Evolutionary conservation across 2,329 filamentous ascomycete genomes (phyloP), one percentile per base, ranked within the genome.

Genomic region (Colletotrichum shisoi): DNA sequence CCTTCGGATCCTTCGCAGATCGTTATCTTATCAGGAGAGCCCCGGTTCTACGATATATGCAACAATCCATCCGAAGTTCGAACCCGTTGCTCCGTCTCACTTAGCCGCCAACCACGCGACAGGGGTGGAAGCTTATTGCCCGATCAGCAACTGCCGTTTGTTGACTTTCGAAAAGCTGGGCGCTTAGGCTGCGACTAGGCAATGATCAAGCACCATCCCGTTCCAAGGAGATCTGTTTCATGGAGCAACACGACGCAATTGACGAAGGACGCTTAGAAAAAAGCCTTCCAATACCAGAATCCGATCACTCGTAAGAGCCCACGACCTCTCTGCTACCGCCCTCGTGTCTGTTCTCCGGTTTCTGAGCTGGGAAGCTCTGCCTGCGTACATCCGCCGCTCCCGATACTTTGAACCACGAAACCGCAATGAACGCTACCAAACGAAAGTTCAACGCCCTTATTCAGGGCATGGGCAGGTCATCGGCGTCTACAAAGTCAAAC

Each of bases 381-480:
- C 27, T 45, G 53, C 42, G 13, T 45, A 57, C 13, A 58, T 34
- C 42, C 44, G n/a, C 44, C 64, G 21, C 19, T 31, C 24, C 45
- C 19, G 65, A 42, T 63, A 58, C 68, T 49, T 51, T 42, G 34
- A 44, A 63, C 44, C 52, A 65, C 57, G 12, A 24, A 49, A 61
- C 48, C 60, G 80, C 67, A 70, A 91, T 93, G 82, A 91, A 91
- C 75, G 87, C 89, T 27, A 92, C 89, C n/a, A 94, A 94, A 80
- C 86, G 91, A 72, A 94, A 94, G 78, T 93, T 94, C 81, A 91
- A 93, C 78, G 85, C 86, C 73, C 83, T 93, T 17, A 82, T 94
- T 34, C 90, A 93, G 74, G 82, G 87, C 71, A 83, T 90, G 72
- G 86, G 86, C 73, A 44, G 70, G 42, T 64, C 68, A 34, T 60